Conservation (phyloP, 2,329 filamentous ascomycete species). For the Sarocladium brachiariae region DNA sequence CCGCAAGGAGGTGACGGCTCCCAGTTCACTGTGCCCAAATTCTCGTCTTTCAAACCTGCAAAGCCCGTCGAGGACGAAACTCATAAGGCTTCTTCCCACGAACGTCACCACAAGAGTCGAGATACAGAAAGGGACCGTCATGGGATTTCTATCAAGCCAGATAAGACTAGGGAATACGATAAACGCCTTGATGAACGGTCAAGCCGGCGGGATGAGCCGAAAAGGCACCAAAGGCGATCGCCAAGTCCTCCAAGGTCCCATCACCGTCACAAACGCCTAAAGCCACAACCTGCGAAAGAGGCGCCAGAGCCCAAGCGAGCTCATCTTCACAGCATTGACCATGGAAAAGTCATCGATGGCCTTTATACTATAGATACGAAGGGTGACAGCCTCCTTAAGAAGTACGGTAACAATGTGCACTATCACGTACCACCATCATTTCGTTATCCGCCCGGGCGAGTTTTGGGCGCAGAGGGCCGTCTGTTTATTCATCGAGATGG, state of each 20-base stretch:
- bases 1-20: conserved; percentile 18
- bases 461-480: conserved; percentile 58
- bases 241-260: background rate
- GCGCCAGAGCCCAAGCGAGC: background rate
- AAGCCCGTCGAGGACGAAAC: conserved; percentile 28
- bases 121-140: background rate
- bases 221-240: background rate
- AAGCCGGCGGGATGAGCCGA: background rate
- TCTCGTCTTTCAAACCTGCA: conserved; percentile 61
- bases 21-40: conserved; percentile 52
- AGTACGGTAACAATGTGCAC: conserved; percentile 63
- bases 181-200: background rate
- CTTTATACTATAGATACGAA: conserved; percentile 47
- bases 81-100: conserved; percentile 11
- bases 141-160: conserved; percentile 14
- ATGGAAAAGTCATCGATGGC: background rate
- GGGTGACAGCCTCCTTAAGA: conserved; percentile 69
- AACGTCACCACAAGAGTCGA: background rate
- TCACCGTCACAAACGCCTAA: background rate
- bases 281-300: background rate
- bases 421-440: conserved; percentile 66
- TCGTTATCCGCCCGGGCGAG: conserved; percentile 58
- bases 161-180: background rate
- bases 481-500: conserved; percentile 62
- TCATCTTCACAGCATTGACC: background rate